A percentile compares a stretch with the other conserved stretches of the same genome.
phyloP scores from a whole-genome alignment of 208 protist genomes.

The Acanthamoeba sp. region DNA sequence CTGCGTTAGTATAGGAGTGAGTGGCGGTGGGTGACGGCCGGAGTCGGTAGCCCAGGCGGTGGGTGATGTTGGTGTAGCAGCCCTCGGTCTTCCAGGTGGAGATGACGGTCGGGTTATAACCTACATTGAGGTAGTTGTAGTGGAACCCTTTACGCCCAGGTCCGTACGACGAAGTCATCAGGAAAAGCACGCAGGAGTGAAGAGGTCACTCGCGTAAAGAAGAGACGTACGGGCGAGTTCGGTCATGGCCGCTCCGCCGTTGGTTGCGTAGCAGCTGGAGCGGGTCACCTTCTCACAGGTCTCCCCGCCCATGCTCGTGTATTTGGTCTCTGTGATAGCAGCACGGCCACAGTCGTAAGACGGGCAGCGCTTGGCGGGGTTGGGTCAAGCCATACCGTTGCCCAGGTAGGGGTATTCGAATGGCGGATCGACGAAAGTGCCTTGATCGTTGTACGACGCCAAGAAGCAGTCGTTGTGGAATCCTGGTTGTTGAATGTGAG shows the following conservation, averaged over 20 bases:
- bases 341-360: too few relatives aligned
- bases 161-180: too few relatives aligned
- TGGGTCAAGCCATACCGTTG: too few relatives aligned
- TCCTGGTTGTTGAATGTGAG: too few relatives aligned
- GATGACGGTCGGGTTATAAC: neutral
- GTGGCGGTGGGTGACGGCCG: neutral
- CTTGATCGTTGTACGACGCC: neutral
- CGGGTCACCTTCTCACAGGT: neutral
- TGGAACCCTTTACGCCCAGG: too few relatives aligned
- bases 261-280: neutral
- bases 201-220: too few relatives aligned
- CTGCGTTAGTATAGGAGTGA: neutral
- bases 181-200: too few relatives aligned
- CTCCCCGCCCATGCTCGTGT: constrained; percentile 16
- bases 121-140: neutral
- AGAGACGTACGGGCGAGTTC: constrained; percentile 24
- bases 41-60: constrained; percentile 9
- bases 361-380: too few relatives aligned
- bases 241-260: neutral
- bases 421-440: neutral
- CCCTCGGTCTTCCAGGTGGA: neutral
- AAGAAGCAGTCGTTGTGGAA: constrained; percentile 55
- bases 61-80: constrained; percentile 4
- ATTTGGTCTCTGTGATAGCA: neutral
- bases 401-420: constrained; percentile 15